phyloP scores from a whole-genome alignment of 805 yeast genomes.

The Zygosaccharomyces lentus region DNA sequence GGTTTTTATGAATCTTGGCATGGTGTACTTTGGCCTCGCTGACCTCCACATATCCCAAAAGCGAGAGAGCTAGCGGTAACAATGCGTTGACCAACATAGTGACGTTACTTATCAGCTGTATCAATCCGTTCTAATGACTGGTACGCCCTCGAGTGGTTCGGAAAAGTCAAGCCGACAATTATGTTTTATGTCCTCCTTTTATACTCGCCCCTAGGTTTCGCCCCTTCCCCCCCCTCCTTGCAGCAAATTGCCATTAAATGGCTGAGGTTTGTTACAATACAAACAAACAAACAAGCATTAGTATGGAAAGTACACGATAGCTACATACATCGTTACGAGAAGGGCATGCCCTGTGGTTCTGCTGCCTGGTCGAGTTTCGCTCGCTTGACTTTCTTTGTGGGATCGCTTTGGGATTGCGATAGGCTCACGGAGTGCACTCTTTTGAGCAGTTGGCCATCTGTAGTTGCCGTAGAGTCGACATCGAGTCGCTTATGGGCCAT shows the following conservation, averaged over 20 bases:
- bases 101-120: neutral
- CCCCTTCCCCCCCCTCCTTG: conserved; percentile 10
- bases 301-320: neutral
- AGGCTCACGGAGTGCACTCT: conserved; percentile 27
- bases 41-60: conserved; percentile 21
- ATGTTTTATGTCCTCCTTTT: conserved; percentile 1
- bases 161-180: neutral
- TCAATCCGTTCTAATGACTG: conserved; percentile 1
- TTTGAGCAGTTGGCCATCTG: conserved; percentile 15
- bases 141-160: neutral
- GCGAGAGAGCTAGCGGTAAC: conserved; percentile 29
- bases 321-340: conserved; percentile 10
- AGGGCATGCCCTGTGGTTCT: conserved; percentile 19
- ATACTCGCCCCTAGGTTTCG: conserved; percentile 7
- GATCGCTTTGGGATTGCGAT: conserved; percentile 27
- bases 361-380: conserved; percentile 31
- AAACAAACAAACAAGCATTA: neutral
- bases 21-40: conserved; percentile 51
- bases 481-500: conserved; percentile 19
- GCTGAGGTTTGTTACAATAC: neutral
- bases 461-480: neutral
- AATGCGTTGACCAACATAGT: conserved; percentile 26
- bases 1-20: conserved; percentile 55
- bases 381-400: conserved; percentile 29
- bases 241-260: neutral